Base-by-base conservation (phyloP, 768 basidiomycete species). In the Pisolithus marmoratus region DNA sequence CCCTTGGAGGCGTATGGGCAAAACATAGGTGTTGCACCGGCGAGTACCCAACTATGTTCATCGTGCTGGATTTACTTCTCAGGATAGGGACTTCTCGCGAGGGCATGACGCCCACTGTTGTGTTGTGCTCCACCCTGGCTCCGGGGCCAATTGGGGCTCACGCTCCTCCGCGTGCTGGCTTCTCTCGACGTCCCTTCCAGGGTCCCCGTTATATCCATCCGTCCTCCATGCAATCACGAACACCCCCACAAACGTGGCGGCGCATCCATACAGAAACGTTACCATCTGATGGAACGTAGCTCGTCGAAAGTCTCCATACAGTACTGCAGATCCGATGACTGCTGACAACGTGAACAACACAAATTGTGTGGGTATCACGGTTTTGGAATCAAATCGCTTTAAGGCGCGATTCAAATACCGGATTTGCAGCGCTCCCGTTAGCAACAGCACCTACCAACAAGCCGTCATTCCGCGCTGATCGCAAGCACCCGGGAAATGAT, bases 291-390 rank as follows among this genome's bases (percentile, higher is more conserved):
- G 87, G 64, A 93, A 88, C 9, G 80, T 79, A 12, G 90, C 84
- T 54, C 80, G 81, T 58, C 82, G 77, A 71, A 99, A 99, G 67
- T 99, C 95, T 23, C 90, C 87, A 63, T 95, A 99, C 1, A 99
- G 78, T 15, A 99, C 85, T 2, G 90, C 92, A 4, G 92, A 94
- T 24, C 94, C 95, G 50, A 90, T 73, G 58, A 99, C 94, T 5
- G 91, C 92, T 5, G 90, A 92, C 34, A 98, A 75, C 23, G 90
- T 94, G 73, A 98, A 98, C 51, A 93, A 77, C 27, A 95, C 92
- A 65, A 96, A 98, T 74, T 97, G 94, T 14, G 85, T 85, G 5
- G 94, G 95, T 56, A 98, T 91, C 23, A 97, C 94, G 48, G 85
- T 88, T 72, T 96, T 95, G 68, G 89, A 85, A 63, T 96, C 92